Percentiles rank a stretch among this genome's conserved stretches.
Evolutionary conservation across 2,329 filamentous ascomycete genomes (phyloP).

Genomic region (Dactylellina drechsleri): DNA sequence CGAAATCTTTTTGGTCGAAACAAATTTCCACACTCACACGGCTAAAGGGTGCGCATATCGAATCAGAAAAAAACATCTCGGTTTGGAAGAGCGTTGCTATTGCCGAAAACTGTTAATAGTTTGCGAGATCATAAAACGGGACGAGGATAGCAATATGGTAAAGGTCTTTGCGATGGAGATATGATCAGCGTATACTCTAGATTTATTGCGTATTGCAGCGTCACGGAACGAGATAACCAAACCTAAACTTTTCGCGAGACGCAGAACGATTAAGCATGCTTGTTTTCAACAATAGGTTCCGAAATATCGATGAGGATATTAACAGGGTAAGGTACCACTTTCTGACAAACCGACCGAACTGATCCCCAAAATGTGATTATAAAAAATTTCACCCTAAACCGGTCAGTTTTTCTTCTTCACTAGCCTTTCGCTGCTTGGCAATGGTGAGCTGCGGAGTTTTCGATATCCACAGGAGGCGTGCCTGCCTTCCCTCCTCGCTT

Average conservation of each 20-base stretch:
- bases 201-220: constrained; percentile 26
- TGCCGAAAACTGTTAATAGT: constrained; percentile 21
- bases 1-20: constrained; percentile 24
- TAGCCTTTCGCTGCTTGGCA: constrained; percentile 25
- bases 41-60: constrained; percentile 42
- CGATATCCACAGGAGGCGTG: constrained; percentile 26
- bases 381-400: constrained; percentile 22
- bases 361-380: constrained; percentile 32
- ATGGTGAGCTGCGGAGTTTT: constrained; percentile 27
- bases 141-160: constrained; percentile 13
- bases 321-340: constrained; percentile 29
- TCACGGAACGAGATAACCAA: constrained; percentile 39
- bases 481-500: constrained; percentile 52
- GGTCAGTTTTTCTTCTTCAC: constrained; percentile 24
- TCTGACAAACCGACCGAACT: constrained; percentile 31
- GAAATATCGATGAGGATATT: constrained; percentile 40
- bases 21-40: constrained; percentile 44
- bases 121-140: constrained; percentile 11
- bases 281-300: constrained; percentile 35
- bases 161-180: constrained; percentile 14
- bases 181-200: neutral
- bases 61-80: constrained; percentile 17
- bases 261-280: constrained; percentile 22
- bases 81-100: constrained; percentile 12
- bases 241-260: constrained; percentile 19